These are phyloP conservation scores for Acer negundo DNA, from an alignment of 345 rosid species.

Conservation along the genomic window DNA sequence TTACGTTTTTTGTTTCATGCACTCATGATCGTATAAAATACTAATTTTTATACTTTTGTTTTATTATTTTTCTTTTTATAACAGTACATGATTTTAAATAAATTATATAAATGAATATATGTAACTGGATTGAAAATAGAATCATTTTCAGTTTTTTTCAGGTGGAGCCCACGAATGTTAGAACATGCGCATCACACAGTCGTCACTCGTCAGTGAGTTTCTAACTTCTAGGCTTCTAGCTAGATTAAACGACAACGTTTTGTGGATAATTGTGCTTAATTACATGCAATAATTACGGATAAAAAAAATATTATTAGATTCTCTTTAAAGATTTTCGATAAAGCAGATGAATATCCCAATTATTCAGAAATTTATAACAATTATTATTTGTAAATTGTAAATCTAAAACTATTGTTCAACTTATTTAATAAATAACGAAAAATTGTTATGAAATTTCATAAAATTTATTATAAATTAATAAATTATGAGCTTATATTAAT, in stretches of 20 bases:
- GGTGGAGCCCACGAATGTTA: slow-evolving; percentile 12
- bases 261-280: neutral
- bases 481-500: no score
- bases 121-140: neutral
- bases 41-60: neutral
- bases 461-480: no score
- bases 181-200: slow-evolving; percentile 8
- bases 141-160: neutral
- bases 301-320: neutral
- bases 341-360: no score
- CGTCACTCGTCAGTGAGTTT: neutral
- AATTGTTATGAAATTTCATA: no score
- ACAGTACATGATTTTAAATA: no score
- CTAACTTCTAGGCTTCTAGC: no score
- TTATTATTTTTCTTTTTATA: neutral
- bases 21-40: neutral
- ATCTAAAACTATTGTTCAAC: no score
- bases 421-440: no score
- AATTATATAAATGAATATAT: neutral
- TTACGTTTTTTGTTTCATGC: neutral
- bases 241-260: neutral
- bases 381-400: no score
- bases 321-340: neutral
- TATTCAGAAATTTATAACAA: no score
- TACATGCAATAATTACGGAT: neutral